phyloP scores from a whole-genome alignment of 148 eudicot genomes.

The Rhododendron vialii region DNA sequence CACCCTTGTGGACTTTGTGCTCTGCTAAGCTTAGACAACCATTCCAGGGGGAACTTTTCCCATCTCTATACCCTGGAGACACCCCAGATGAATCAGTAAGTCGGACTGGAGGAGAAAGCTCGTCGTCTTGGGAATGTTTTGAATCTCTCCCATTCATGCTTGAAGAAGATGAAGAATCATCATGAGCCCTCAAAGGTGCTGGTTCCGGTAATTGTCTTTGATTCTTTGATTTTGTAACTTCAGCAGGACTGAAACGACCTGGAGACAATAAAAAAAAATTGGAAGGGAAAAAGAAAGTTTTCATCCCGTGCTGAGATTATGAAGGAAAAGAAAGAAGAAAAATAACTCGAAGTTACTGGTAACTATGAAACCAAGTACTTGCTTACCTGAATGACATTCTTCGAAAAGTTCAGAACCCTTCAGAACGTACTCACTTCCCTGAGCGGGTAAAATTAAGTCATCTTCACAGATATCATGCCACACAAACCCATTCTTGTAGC shows the following conservation, averaged over 20 bases:
- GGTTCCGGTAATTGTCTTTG: slow-evolving; percentile 71
- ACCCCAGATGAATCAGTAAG: slow-evolving; percentile 51
- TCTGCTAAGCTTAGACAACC: slow-evolving; percentile 67
- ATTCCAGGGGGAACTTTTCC: slow-evolving; percentile 58
- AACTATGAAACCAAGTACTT: background rate
- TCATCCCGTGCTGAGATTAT: background rate
- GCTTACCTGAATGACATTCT: slow-evolving; percentile 53
- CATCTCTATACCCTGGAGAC: slow-evolving; percentile 65
- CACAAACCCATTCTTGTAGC: slow-evolving; percentile 91
- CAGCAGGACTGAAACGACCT: slow-evolving; percentile 66
- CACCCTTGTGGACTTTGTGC: slow-evolving; percentile 53
- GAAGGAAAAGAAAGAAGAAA: background rate
- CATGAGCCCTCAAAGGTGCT: slow-evolving; percentile 65
- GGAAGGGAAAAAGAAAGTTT: background rate
- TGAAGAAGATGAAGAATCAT: slow-evolving; percentile 68
- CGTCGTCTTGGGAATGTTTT: slow-evolving; percentile 60
- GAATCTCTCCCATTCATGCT: slow-evolving; percentile 60
- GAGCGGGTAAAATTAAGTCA: slow-evolving; percentile 80
- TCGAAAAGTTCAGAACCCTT: slow-evolving; percentile 88
- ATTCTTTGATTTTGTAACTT: slow-evolving; percentile 42
- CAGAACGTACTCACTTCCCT: slow-evolving; percentile 81
- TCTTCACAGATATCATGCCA: slow-evolving; percentile 96
- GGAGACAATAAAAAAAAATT: slow-evolving; percentile 6
- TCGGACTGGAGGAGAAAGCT: slow-evolving; percentile 61
- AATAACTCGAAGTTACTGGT: background rate